Conservation (phyloP, 768 basidiomycete species). For the Symmetrospora coprosmae region DNA sequence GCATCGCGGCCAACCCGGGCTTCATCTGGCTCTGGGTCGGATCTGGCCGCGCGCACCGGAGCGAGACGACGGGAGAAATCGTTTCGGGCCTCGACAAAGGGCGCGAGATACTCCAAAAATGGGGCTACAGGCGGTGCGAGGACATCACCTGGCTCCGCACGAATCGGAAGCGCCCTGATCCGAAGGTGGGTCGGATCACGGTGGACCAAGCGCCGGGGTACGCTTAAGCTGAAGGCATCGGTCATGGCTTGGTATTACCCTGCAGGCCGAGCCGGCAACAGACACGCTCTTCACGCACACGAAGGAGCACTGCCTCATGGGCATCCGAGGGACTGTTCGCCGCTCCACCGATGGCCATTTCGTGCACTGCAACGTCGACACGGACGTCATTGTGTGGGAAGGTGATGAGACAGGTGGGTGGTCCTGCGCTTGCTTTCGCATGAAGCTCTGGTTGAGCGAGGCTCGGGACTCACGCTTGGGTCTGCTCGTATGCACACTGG, state of each 20-base stretch:
- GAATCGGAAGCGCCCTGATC: slow-evolving; percentile 51
- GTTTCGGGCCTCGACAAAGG: slow-evolving; percentile 66
- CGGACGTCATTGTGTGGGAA: slow-evolving; percentile 94
- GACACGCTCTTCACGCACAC: slow-evolving; percentile 73
- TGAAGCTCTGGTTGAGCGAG: neutral
- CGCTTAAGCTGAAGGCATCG: neutral
- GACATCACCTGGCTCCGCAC: slow-evolving; percentile 99
- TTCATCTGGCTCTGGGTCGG: slow-evolving; percentile 97
- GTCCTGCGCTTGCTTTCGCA: neutral
- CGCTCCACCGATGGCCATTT: slow-evolving; percentile 90
- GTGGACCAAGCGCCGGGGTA: neutral
- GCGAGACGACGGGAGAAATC: no score
- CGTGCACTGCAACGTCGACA: slow-evolving; percentile 96
- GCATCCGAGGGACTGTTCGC: slow-evolving; percentile 89
- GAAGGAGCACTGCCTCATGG: slow-evolving; percentile 93
- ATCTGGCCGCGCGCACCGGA: slow-evolving; percentile 57
- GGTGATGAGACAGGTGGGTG: slow-evolving; percentile 51
- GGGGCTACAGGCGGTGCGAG: slow-evolving; percentile 85
- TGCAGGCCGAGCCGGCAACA: slow-evolving; percentile 68
- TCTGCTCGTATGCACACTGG: neutral
- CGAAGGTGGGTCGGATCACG: slow-evolving; percentile 45
- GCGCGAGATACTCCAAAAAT: slow-evolving; percentile 72
- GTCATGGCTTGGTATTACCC: no score
- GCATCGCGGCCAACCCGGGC: slow-evolving; percentile 73
- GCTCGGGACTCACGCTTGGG: neutral